Conservation (phyloP, 1,284 basidiomycete species). For the Austroboletus novae-zelandiae region DNA sequence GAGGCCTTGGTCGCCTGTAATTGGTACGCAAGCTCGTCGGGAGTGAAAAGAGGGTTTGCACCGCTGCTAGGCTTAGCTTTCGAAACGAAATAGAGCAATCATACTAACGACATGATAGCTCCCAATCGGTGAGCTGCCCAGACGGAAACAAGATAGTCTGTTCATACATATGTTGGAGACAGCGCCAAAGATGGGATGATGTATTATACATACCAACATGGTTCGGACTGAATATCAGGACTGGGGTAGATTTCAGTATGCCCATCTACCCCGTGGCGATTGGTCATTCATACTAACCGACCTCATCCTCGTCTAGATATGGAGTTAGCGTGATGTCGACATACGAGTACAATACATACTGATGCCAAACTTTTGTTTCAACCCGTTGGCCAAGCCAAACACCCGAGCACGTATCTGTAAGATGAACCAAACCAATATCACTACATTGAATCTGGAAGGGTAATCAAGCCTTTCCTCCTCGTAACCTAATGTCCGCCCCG, state of each 20-base stretch:
- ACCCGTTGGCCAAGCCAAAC: conserved; percentile 54
- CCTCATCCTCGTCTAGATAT: conserved; percentile 43
- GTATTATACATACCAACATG: conserved; percentile 48
- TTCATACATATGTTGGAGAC: neutral
- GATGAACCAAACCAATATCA: neutral
- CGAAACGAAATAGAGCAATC: neutral
- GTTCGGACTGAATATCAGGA: conserved; percentile 68
- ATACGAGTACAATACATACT: conserved; percentile 28
- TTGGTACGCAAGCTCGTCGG: conserved; percentile 52
- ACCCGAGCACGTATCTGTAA: conserved; percentile 53
- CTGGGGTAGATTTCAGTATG: conserved; percentile 34
- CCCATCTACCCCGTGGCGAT: neutral
- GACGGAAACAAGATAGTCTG: conserved; percentile 69
- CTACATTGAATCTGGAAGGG: no score
- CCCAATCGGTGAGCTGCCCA: conserved; percentile 79
- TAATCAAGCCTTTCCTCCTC: conserved; percentile 42
- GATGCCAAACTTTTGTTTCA: conserved; percentile 46
- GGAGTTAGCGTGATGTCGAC: neutral
- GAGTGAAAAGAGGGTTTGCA: conserved; percentile 57
- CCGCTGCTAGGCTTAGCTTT: conserved; percentile 31
- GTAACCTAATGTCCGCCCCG: conserved; percentile 44
- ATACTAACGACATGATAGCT: conserved; percentile 60
- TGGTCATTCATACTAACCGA: conserved; percentile 29
- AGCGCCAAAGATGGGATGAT: neutral
- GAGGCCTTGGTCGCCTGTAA: conserved; percentile 44